phyloP scores from a whole-genome alignment of 495 filamentous ascomycete genomes.

The Lophiotrema nucula region DNA sequence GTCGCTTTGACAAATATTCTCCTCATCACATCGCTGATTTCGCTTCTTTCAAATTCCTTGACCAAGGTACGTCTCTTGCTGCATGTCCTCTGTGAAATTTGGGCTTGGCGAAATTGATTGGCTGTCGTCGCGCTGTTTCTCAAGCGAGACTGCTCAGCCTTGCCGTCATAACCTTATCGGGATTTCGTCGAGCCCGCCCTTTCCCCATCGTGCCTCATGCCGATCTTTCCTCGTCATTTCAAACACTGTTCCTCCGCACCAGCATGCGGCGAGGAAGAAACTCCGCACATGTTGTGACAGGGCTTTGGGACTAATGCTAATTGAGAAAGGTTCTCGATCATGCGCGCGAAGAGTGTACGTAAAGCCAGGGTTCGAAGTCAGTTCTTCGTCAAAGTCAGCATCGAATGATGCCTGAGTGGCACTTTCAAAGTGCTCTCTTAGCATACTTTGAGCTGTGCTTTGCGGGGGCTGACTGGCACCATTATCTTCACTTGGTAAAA shows the following conservation, averaged over 20 bases:
- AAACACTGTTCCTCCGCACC: not conserved
- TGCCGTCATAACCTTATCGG: conserved; percentile 10
- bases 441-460: too few relatives aligned
- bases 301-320: conserved; percentile 1
- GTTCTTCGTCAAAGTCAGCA: too few relatives aligned
- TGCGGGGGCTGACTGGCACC: too few relatives aligned
- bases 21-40: conserved; percentile 86
- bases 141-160: conserved; percentile 22
- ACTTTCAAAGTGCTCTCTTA: too few relatives aligned
- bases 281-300: not conserved
- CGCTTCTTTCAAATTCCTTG: conserved; percentile 86
- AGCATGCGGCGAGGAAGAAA: too few relatives aligned
- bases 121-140: conserved; percentile 15
- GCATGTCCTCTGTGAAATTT: conserved; percentile 8
- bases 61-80: conserved; percentile 59
- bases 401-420: too few relatives aligned
- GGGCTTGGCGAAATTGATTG: conserved; percentile 30
- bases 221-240: too few relatives aligned
- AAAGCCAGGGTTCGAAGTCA: too few relatives aligned
- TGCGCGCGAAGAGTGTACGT: conserved; percentile 43
- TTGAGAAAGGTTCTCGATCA: conserved; percentile 42
- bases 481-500: too few relatives aligned
- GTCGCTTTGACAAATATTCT: conserved; percentile 85
- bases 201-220: not conserved
- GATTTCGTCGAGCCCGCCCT: not conserved